Percentiles rank a stretch among this genome's conserved stretches.
phyloP scores from a whole-genome alignment of 106 monocot species.

The Apostasia ramifera region DNA sequence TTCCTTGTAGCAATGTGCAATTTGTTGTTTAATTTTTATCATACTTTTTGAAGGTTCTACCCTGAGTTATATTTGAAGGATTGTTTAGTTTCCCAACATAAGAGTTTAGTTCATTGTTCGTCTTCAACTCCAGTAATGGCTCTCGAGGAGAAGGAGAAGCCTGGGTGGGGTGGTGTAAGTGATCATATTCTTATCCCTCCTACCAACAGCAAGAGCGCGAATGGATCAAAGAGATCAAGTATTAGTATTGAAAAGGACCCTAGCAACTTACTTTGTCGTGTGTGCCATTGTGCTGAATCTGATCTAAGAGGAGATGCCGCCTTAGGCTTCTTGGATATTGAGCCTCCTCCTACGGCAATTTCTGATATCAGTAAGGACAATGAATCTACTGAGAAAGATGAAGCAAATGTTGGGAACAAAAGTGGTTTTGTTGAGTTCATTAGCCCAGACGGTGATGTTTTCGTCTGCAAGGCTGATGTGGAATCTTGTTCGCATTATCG shows the following conservation, averaged over 20 bases:
- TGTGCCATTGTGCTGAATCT: constrained; percentile 89
- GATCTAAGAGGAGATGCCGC: constrained; percentile 70
- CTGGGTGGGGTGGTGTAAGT: neutral
- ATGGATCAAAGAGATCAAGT: constrained; percentile 10
- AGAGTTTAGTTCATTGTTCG: too few relatives aligned
- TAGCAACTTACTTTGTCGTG: constrained; percentile 50
- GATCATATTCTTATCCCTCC: neutral
- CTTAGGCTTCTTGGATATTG: constrained; percentile 66
- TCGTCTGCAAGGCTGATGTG: constrained; percentile 60
- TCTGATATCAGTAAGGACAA: constrained; percentile 6
- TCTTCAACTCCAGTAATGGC: neutral
- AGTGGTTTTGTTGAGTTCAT: constrained; percentile 54
- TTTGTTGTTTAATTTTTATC: too few relatives aligned
- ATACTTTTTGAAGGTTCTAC: too few relatives aligned
- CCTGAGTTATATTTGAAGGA: too few relatives aligned
- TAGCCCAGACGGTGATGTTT: constrained; percentile 87
- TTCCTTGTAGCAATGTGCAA: too few relatives aligned
- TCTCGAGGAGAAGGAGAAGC: constrained; percentile 13
- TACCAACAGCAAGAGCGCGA: neutral
- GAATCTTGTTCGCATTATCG: constrained; percentile 59
- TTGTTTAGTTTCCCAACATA: too few relatives aligned
- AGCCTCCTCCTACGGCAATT: constrained; percentile 40
- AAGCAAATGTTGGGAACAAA: constrained; percentile 1
- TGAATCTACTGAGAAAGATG: constrained; percentile 14
- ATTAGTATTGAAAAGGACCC: constrained; percentile 30